Percentiles rank a stretch among this genome's conserved stretches.
phyloP scores from a whole-genome alignment of 305 asterid species.

The Andrographis paniculata region DNA sequence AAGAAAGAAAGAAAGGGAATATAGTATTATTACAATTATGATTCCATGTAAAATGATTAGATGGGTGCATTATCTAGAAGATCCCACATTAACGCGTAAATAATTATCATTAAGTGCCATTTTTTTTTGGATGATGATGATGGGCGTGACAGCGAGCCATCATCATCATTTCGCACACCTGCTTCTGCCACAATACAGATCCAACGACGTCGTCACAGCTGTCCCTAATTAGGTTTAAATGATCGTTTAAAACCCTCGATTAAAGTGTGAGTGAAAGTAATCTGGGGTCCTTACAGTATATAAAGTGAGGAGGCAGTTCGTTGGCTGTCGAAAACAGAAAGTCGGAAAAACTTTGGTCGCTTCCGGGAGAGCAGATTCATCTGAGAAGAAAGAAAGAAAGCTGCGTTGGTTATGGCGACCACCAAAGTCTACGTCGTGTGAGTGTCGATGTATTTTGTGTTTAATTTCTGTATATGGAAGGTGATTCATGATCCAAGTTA shows the following conservation, averaged over 20 bases:
- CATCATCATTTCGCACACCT: conserved; percentile 10
- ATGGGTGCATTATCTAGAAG: conserved; percentile 1
- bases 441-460: conserved; percentile 5
- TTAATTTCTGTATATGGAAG: not conserved
- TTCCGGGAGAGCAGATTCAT: not conserved
- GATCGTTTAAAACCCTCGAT: not conserved
- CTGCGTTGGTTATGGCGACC: conserved; percentile 28
- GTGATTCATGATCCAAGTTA: conserved; percentile 1
- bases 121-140: conserved; percentile 13
- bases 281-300: conserved; percentile 8
- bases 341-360: too few species aligned
- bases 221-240: not conserved
- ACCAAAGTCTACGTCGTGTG: conserved; percentile 38
- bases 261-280: conserved; percentile 1
- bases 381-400: not conserved
- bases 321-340: too few species aligned
- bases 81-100: not conserved
- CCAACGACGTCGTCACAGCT: conserved; percentile 8
- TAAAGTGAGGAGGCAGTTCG: conserved; percentile 12
- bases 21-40: too few species aligned
- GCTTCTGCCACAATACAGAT: conserved; percentile 5
- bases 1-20: too few species aligned
- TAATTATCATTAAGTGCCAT: conserved; percentile 1
- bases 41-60: conserved; percentile 1
- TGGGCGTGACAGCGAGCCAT: conserved; percentile 19